Base-by-base conservation (phyloP, 345 rosid species). In the Eucalyptus tenuipes region DNA sequence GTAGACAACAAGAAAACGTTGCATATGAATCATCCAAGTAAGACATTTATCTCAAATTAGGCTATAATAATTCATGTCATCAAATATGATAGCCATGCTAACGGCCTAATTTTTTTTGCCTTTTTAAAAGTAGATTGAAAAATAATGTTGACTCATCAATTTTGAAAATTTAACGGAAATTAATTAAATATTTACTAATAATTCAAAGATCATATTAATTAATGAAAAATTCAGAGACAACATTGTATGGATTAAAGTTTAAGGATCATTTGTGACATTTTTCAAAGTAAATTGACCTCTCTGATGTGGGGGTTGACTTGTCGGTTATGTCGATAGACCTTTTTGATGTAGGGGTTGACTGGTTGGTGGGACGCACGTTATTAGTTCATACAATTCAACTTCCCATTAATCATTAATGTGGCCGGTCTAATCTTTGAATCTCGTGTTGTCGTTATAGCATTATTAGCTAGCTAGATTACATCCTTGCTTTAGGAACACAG, bases 231-330 rank as follows among this genome's bases (percentile, higher is more conserved):
- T 37, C 5, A 33, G 0, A 2, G 2, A 10, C 0, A 2, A 71
- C 0, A 0, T 10, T 71, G 2, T 1, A 68, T 1, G 1, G 7
- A 8, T 8, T 17, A 68, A 68, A 68, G 7, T 33, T 71, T 5
- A 68, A 68, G 3, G 13, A 17, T 4, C 13, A 33, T 17, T 68
- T 68, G 1, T 2, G 1, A 33, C 7, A 33, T 68, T 0, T 68
- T 17, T 33, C 44, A 18, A 0, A 10, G 40, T 31, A 16, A 1
- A 66, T 15, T 0, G 22, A 31, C 40, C 40, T 66, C 37, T n/a
- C 18, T 7, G 29, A 15, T 68, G 42, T 18, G 8, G 45, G 25
- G 45, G 13, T 71, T 37, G 81, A 71, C 45, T 10, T 37, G 81
- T 18, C 5, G 61, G 61, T 24, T 22, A 55, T 0, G 61, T 55